Base-by-base conservation (phyloP, 441 rosid genomes). In the Populus hybrid region DNA sequence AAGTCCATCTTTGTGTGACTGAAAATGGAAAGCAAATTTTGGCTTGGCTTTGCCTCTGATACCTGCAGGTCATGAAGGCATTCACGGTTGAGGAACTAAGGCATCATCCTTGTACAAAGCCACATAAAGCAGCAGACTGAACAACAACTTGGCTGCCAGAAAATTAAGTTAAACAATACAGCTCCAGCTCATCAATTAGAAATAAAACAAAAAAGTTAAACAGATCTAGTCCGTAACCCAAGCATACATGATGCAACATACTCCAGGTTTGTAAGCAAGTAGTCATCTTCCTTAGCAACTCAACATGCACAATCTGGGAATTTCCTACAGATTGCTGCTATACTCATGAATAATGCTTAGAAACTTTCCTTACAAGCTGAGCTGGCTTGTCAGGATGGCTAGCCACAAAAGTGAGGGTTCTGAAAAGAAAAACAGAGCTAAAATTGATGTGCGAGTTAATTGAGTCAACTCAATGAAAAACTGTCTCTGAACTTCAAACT, bases 11-110 rank as follows among this genome's bases (percentile, higher is more conserved):
- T 71, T 85, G 34, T 50, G 83, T 66, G 76, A 69, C 73, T 79
- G 88, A 69, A 81, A 83, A 82, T 78, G 82, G 72, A 92, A 87
- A 65, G 93, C 87, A 85, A 94, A 87, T 73, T 89, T 90, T 79
- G 89, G 88, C 86, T 82, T 90, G 46, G 72, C 76, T 79, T 90
- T 89, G 84, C 86, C 86, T 84, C 82, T 88, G 66, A 81, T 63
- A 81, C 83, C 94, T 95, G 86, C 81, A 72, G 86, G 46, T 66
- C 79, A 89, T 66, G 53, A 81, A 79, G 72, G 70, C 26, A 68
- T 75, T 76, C 64, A 65, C 72, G 16, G 5, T 26, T 35, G 20
- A 69, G 75, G 63, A 67, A 69, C 68, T 20, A 77, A 67, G 53
- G 66, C 71, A 68, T 30, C 23, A 68, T 66, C 71, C 21, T 35